phyloP scores from a whole-genome alignment of 1,139 yeast species.

The Arxiozyma heterogenica region DNA sequence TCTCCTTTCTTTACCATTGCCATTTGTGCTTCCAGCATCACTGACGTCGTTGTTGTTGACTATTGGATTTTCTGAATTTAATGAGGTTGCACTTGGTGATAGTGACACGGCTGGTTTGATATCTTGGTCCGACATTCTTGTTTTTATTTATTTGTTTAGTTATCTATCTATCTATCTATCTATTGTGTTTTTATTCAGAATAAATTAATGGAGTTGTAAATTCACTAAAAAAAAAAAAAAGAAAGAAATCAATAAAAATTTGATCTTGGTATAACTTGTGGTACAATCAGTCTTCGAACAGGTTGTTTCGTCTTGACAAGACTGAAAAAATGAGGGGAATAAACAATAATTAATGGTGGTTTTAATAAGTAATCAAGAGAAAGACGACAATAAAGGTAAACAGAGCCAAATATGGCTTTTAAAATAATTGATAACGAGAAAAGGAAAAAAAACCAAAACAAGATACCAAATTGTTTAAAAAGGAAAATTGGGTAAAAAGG shows the following conservation, averaged over 20 bases:
- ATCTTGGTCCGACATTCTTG: conserved; percentile 4
- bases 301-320: not conserved
- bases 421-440: not conserved
- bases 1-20: conserved; percentile 55
- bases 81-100: conserved; percentile 3
- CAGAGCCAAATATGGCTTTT: too few species aligned
- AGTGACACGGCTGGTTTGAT: conserved; percentile 4
- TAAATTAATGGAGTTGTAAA: too few species aligned
- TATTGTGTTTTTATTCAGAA: too few species aligned
- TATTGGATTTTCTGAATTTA: not conserved
- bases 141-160: not conserved
- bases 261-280: not conserved
- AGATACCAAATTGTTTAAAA: not conserved
- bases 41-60: not conserved
- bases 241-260: too few species aligned
- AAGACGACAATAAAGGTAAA: not conserved
- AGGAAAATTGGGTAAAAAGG: not conserved
- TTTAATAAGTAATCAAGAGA: not conserved
- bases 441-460: not conserved
- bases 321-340: not conserved
- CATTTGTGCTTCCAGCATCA: conserved; percentile 3
- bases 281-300: not conserved
- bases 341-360: not conserved
- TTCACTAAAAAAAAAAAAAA: too few species aligned
- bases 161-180: not conserved